phyloP scores from a whole-genome alignment of 208 protist species.

The Leishmania aethiopica region DNA sequence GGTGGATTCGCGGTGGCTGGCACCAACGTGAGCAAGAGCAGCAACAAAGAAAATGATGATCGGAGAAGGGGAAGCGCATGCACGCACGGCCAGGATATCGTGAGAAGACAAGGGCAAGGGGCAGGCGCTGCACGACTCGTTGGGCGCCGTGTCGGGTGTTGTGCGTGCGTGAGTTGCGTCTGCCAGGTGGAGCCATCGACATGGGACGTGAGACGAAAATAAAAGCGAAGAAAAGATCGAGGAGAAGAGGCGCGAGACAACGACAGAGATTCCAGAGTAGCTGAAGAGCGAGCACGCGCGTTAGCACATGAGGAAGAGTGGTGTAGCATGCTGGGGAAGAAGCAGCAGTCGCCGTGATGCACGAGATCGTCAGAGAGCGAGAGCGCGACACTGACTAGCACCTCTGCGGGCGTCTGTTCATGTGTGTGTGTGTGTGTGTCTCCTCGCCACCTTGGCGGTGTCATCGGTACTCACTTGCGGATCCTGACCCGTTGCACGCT shows the following conservation, averaged over 20 bases:
- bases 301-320: neutral
- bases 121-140: neutral
- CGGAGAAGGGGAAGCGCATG: neutral
- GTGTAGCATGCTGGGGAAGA: neutral
- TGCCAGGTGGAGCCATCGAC: neutral
- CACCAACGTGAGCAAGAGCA: neutral
- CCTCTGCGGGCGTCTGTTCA: neutral
- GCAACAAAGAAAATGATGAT: neutral
- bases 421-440: neutral
- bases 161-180: neutral
- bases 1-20: neutral
- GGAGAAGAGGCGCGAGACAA: neutral
- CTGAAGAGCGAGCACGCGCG: neutral
- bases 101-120: neutral
- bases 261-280: neutral
- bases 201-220: neutral
- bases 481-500: neutral
- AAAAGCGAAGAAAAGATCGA: neutral
- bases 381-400: too few relatives aligned
- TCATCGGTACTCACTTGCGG: neutral
- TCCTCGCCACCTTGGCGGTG: neutral
- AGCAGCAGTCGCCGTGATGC: neutral
- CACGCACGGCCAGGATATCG: neutral
- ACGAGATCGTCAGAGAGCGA: neutral
- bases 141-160: neutral